A percentile compares a stretch with the other conserved stretches of the same genome.
These are phyloP conservation scores for Prunus padus DNA, from an alignment of 306 rosid genomes.

Conservation along the genomic window DNA sequence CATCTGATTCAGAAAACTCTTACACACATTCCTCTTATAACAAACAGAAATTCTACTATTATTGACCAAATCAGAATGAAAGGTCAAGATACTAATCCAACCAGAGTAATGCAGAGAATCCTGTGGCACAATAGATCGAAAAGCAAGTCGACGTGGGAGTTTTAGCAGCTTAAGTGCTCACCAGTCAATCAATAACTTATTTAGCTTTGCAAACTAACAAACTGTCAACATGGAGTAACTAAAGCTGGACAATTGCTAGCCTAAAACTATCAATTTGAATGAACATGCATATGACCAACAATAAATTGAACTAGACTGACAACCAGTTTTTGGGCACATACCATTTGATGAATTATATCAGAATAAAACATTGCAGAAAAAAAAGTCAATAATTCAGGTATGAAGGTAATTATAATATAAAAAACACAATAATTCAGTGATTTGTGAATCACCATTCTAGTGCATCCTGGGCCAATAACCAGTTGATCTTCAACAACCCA, in stretches of 20 bases:
- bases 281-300: no score
- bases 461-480: constrained; percentile 17
- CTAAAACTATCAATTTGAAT: no score
- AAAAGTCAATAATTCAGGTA: not conserved
- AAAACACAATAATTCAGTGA: not conserved
- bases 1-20: not conserved
- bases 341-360: not conserved
- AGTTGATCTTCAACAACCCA: constrained; percentile 23
- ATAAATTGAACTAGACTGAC: not conserved
- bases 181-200: constrained; percentile 73
- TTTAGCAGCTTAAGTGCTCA: constrained; percentile 15
- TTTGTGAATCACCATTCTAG: constrained; percentile 27
- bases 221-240: no score
- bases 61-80: not conserved
- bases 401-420: no score
- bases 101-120: not conserved
- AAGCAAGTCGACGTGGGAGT: not conserved
- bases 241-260: no score
- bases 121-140: not conserved
- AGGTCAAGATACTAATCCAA: not conserved
- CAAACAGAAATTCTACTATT: not conserved
- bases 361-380: constrained; percentile 8
- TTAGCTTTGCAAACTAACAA: constrained; percentile 47
- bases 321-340: not conserved
- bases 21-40: not conserved